Base-by-base conservation (phyloP, 306 rosid species). In the Corylus heterophylla region DNA sequence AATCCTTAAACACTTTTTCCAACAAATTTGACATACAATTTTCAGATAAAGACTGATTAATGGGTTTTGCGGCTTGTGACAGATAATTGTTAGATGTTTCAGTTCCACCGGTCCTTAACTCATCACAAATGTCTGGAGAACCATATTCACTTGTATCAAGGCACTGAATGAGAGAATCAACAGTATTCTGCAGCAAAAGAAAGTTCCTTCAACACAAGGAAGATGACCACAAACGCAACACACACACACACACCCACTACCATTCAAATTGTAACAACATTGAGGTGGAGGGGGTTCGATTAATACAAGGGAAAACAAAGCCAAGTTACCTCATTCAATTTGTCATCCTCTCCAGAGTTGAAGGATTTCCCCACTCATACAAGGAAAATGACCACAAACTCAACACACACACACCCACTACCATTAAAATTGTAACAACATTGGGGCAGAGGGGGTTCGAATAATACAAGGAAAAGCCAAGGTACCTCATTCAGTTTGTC, bases 1-100 rank as follows among this genome's bases (percentile, higher is more conserved):
- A 70, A 81, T 91, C 88, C 84, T 87, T 83, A 82, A 95, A 89
- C 82, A 88, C 86, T 76, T 58, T 82, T 52, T 86, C 84, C 54
- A 91, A 89, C 62, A 86, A 84, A 81, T 81, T 51, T 42, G 87
- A 81, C 87, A 89, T 75, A 59, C 1, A 83, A 64, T 84, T 88
- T 81, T 78, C 82, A 78, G 83, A 83, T 51, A 80, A 61, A 63
- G 85, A 49, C 74, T 59, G 55, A 35, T 74, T 74, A 67, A 74
- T 79, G 48, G 76, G 77, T 69, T 87, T 81, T 52, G 66, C 85
- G 39, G 47, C 80, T 58, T 47, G 78, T 39, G 82, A 75, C 27
- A 74, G 18, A 85, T 81, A 74, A 55, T 81, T 74, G 56, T 72
- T 83, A 55, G 84, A 71, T 22, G 55, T 82, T 80, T 68, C 73